Evolutionary conservation across 2,329 filamentous ascomycete genomes (phyloP), one percentile per base, ranked within the genome.

Genomic region (Fusarium robinianum): DNA sequence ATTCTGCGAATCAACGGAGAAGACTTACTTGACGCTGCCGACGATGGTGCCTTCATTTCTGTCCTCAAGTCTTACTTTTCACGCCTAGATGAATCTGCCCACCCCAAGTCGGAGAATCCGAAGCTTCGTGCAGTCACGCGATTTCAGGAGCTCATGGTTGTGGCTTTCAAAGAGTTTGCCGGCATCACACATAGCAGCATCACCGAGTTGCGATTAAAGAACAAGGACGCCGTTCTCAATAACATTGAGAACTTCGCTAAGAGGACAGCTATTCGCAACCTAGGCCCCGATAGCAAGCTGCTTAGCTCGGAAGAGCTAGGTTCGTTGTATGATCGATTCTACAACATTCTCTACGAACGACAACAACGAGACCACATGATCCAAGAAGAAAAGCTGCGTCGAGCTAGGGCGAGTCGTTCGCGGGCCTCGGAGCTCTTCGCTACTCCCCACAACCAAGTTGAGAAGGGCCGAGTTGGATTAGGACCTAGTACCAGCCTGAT

Each of bases 201-300:
- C 49, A 87, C 87, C 1, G 94, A 97, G 55, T 79, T 95, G 63
- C 84, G 94, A 15, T 77, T 88, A 26, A 95, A 91, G 69, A 95
- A 97, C 70, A 97, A 97, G 69, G 89, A 94, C 63, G 86, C 88
- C 0, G 94, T 99, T 21, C 76, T 99, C 42, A 90, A 90, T 66
- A 96, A 91, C 55, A 97, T 99, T 62, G 94, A 97, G 71, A 96
- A 83, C 59, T 99, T 99, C 63, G 90, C 94, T 38, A 99, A 97
- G 73, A 83, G 94, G 54, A 99, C 94, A 3, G 95, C 92, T 2
- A 95, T 99, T 51, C 81, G 94, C 23, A 99, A 99, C 61, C 80
- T 99, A 17, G 94, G 94, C 0, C 90, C 92, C 0, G 94, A 99
- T 58, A 96, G 91, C 75, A 99, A 97, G 71, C 81, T 91, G 39